Evolutionary conservation across 2,329 filamentous ascomycete genomes (phyloP).

Genomic region (Geoglossum cookeanum): DNA sequence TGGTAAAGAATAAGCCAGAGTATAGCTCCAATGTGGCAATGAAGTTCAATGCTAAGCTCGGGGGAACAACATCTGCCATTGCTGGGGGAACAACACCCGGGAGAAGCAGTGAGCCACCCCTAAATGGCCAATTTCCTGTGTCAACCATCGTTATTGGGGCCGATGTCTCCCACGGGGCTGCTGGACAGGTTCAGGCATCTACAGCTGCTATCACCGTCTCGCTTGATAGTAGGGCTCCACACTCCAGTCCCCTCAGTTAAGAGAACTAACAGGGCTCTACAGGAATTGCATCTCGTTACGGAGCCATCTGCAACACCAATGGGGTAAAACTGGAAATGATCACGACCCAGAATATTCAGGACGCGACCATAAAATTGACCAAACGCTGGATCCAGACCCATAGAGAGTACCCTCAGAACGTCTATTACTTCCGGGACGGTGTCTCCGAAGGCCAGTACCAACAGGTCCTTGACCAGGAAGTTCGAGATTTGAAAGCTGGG

Average conservation of each 20-base stretch:
- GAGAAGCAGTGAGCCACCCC: not conserved
- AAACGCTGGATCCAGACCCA: conserved; percentile 41
- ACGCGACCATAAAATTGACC: conserved; percentile 45
- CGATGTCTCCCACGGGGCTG: conserved; percentile 71
- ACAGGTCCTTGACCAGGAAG: conserved; percentile 62
- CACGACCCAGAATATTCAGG: conserved; percentile 41
- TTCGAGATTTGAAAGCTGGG: conserved; percentile 46
- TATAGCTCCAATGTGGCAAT: conserved; percentile 89
- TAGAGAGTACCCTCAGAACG: conserved; percentile 40
- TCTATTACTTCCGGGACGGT: conserved; percentile 89
- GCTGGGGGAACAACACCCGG: not conserved
- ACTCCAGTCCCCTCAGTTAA: not conserved
- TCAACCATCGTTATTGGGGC: conserved; percentile 75
- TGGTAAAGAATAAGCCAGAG: conserved; percentile 50
- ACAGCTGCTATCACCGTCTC: conserved; percentile 53
- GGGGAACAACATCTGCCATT: conserved; percentile 48
- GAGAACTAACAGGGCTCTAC: not conserved
- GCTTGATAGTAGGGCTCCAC: conserved; percentile 10
- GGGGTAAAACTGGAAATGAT: conserved; percentile 69
- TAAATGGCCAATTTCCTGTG: conserved; percentile 22
- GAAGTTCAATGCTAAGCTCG: conserved; percentile 94
- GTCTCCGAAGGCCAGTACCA: conserved; percentile 74
- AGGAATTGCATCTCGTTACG: conserved; percentile 49
- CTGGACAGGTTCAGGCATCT: conserved; percentile 47
- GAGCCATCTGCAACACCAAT: conserved; percentile 65